These are phyloP conservation scores for Cucurbita ficifolia DNA, from an alignment of 306 rosid genomes.

Conservation along the genomic window DNA sequence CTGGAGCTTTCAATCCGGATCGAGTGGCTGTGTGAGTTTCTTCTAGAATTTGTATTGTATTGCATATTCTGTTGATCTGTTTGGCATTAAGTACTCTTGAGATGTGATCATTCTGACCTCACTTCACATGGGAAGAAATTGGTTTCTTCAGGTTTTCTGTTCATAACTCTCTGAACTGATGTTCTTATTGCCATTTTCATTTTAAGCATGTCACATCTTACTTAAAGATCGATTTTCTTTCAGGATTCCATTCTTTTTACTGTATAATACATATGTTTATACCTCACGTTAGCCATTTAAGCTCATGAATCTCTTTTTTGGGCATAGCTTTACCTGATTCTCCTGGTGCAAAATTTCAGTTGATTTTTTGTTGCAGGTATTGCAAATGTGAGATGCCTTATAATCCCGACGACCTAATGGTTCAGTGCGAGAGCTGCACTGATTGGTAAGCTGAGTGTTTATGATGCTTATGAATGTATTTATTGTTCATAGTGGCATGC, in stretches of 20 bases:
- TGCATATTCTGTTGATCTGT: background rate
- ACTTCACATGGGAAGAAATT: background rate
- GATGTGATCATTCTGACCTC: background rate
- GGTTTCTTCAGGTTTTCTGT: background rate
- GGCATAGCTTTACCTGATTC: background rate
- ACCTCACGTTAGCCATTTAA: background rate
- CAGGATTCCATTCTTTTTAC: background rate
- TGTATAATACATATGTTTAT: background rate
- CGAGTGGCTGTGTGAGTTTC: constrained; percentile 81
- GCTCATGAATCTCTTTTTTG: background rate
- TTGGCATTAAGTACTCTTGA: background rate
- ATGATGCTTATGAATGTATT: background rate
- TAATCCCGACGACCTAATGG: constrained; percentile 95
- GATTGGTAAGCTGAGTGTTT: constrained; percentile 57
- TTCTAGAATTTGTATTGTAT: background rate
- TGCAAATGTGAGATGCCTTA: constrained; percentile 99
- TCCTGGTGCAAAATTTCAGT: constrained; percentile 7
- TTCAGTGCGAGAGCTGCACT: constrained; percentile 86
- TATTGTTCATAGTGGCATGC: background rate
- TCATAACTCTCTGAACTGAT: background rate
- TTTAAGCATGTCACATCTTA: background rate
- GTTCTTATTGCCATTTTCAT: background rate
- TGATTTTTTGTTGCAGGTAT: constrained; percentile 48
- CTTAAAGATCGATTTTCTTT: background rate
- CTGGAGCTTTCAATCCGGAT: constrained; percentile 91